Evolutionary conservation across 257 asterid genomes (phyloP).

Genomic region (Jacaranda copaia): DNA sequence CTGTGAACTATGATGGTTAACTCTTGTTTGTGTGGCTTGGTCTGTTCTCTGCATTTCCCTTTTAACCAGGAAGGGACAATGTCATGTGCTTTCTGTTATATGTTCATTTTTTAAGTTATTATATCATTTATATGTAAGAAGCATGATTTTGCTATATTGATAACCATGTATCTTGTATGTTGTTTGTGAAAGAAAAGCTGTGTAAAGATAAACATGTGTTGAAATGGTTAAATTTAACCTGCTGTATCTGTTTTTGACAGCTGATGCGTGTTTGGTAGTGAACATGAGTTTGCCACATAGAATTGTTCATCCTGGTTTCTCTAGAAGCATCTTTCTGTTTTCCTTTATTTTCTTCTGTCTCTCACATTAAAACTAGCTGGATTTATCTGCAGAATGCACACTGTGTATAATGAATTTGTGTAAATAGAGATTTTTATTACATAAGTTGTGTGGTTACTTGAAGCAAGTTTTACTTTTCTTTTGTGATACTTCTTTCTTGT

Average conservation of each 20-base stretch:
- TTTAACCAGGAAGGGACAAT: conserved; percentile 16
- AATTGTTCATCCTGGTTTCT: conserved; percentile 29
- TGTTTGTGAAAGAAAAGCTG: background rate
- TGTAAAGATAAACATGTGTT: background rate
- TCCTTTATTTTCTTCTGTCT: conserved; percentile 25
- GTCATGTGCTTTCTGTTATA: background rate
- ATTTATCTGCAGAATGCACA: conserved; percentile 6
- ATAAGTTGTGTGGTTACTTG: conserved; percentile 11
- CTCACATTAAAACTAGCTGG: conserved; percentile 13
- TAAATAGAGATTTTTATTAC: conserved; percentile 1
- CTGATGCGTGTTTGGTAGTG: conserved; percentile 13
- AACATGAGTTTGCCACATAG: conserved; percentile 22
- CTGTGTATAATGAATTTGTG: background rate
- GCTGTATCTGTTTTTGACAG: background rate
- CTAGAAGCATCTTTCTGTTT: conserved; percentile 21
- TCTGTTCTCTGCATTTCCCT: conserved; percentile 1
- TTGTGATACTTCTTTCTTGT: background rate
- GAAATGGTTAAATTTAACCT: background rate
- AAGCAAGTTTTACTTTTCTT: background rate
- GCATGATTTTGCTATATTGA: conserved; percentile 21
- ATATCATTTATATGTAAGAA: background rate
- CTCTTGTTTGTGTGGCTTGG: conserved; percentile 6
- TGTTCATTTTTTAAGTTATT: background rate
- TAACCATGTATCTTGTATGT: background rate
- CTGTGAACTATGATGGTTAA: conserved; percentile 3